Conservation (phyloP, 2,329 filamentous ascomycete species). For the Diaporthe helianthi region DNA sequence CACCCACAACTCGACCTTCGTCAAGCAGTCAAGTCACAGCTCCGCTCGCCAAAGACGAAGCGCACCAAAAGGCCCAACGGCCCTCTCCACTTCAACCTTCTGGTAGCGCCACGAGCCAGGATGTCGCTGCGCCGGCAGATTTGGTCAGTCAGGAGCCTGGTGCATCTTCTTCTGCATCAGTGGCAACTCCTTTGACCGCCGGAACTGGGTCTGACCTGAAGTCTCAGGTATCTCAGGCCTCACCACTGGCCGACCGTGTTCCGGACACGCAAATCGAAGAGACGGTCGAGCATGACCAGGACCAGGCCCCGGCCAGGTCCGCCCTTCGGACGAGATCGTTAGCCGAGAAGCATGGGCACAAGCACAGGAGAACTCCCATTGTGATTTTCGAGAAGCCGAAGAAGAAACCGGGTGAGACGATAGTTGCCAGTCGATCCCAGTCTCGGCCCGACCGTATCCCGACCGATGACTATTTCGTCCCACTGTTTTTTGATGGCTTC, state of each 20-base stretch:
- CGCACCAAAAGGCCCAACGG: slow-evolving; percentile 3
- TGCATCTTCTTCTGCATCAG: slow-evolving; percentile 4
- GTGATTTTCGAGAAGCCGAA: slow-evolving; percentile 79
- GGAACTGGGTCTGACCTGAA: slow-evolving; percentile 10
- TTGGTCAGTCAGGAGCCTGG: neutral
- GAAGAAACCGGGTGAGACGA: slow-evolving; percentile 56
- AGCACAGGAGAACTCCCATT: slow-evolving; percentile 71
- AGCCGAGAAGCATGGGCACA: slow-evolving; percentile 28
- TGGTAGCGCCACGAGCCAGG: neutral
- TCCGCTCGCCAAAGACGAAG: neutral
- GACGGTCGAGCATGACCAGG: neutral
- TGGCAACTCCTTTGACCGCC: neutral
- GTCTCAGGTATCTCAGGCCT: neutral
- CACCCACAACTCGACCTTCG: neutral
- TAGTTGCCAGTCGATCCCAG: slow-evolving; percentile 51
- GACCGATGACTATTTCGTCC: slow-evolving; percentile 69
- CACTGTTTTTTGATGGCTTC: slow-evolving; percentile 66
- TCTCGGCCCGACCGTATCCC: slow-evolving; percentile 43
- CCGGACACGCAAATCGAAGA: slow-evolving; percentile 8
- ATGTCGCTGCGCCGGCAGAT: neutral
- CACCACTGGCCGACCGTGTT: neutral
- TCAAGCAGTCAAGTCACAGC: neutral
- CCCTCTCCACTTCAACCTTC: neutral
- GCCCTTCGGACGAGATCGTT: slow-evolving; percentile 23
- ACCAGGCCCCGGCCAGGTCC: neutral